Percentiles rank a stretch among this genome's conserved stretches.
Conservation (phyloP, 2,329 filamentous ascomycete genomes). For the Phialocephala subalpina region DNA sequence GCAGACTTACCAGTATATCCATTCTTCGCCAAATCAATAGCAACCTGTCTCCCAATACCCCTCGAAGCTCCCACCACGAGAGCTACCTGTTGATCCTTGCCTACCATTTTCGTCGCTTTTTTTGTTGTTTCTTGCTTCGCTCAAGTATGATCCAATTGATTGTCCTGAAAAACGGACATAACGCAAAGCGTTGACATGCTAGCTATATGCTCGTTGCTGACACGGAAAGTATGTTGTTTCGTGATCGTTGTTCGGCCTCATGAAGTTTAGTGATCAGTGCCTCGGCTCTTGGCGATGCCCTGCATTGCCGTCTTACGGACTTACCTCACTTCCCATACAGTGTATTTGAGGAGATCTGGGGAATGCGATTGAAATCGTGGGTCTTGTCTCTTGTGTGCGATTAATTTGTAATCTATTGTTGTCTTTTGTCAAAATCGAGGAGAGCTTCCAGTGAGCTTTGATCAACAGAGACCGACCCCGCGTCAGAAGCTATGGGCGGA, state of each 20-base stretch:
- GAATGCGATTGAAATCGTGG: neutral
- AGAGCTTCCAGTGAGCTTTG: neutral
- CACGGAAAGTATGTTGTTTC: neutral
- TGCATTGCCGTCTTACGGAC: conserved; percentile 6
- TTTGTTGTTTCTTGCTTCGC: neutral
- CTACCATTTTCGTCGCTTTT: conserved; percentile 21
- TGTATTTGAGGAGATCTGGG: conserved; percentile 5
- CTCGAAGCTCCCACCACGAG: conserved; percentile 79
- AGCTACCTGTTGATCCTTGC: conserved; percentile 59
- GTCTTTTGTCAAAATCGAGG: neutral
- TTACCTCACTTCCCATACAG: neutral
- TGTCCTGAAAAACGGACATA: neutral
- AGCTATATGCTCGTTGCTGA: conserved; percentile 8
- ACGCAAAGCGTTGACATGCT: neutral
- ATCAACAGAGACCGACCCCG: neutral
- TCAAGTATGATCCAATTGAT: neutral
- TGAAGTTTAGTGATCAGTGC: conserved; percentile 23
- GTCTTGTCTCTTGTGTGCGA: too few relatives aligned
- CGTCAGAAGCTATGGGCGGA: conserved; percentile 50
- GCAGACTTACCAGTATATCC: conserved; percentile 69
- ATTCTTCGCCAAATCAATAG: conserved; percentile 76
- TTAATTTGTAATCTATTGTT: conserved; percentile 1
- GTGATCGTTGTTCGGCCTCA: conserved; percentile 3
- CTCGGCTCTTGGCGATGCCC: conserved; percentile 13
- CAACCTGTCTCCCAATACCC: conserved; percentile 80